Evolutionary conservation across 495 filamentous ascomycete genomes (phyloP).

Genomic region (Aspergillus steynii): DNA sequence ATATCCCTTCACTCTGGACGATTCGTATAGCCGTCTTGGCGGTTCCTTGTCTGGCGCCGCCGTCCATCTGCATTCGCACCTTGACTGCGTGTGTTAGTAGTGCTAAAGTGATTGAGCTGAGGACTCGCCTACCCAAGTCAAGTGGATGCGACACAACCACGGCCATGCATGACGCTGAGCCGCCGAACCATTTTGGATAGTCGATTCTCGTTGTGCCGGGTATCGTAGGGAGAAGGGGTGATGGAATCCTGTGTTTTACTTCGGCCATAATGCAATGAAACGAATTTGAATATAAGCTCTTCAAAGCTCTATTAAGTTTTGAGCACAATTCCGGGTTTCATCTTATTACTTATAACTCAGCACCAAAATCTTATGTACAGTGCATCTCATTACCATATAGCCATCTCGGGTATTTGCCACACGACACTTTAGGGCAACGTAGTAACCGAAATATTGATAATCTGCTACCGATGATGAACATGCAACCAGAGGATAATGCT

Average conservation of each 20-base stretch:
- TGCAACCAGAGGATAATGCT: too few relatives aligned
- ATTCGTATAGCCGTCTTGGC: slow-evolving; percentile 33
- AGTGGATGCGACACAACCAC: slow-evolving; percentile 45
- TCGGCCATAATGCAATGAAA: neutral
- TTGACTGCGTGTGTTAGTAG: slow-evolving; percentile 20
- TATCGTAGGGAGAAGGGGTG: neutral
- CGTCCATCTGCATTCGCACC: slow-evolving; percentile 36
- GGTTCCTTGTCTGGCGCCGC: slow-evolving; percentile 31
- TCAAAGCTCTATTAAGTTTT: too few relatives aligned
- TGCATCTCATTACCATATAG: slow-evolving; percentile 1
- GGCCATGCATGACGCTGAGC: slow-evolving; percentile 45
- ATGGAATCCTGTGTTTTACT: neutral
- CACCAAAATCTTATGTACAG: neutral
- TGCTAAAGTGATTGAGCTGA: neutral
- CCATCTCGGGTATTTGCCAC: slow-evolving; percentile 1
- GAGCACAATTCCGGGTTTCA: too few relatives aligned
- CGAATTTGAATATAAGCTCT: neutral
- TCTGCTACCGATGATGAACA: too few relatives aligned
- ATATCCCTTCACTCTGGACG: slow-evolving; percentile 27
- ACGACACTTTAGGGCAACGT: too few relatives aligned
- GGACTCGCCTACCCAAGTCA: slow-evolving; percentile 26
- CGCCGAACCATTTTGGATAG: slow-evolving; percentile 47
- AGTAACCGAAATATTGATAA: too few relatives aligned
- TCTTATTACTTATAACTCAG: neutral
- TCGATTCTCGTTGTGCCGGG: slow-evolving; percentile 2